phyloP scores from a whole-genome alignment of 2,329 filamentous ascomycete genomes.

The Talaromyces sp. region DNA sequence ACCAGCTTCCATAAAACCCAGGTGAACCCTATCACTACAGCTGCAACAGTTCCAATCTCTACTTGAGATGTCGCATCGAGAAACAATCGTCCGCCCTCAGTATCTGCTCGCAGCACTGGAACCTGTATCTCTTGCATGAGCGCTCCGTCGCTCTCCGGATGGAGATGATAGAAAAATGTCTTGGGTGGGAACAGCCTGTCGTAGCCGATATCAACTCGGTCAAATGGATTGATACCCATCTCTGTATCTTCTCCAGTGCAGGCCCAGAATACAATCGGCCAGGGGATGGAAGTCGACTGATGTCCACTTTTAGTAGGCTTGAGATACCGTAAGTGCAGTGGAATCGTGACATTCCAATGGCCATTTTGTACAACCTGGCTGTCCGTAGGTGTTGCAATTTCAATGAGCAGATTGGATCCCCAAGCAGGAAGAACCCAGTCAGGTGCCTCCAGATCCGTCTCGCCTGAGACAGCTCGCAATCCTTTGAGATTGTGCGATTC shows the following conservation, averaged over 20 bases:
- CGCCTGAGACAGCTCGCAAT: constrained; percentile 66
- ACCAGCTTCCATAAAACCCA: constrained; percentile 65
- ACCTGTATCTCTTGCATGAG: constrained; percentile 59
- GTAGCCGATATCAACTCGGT: constrained; percentile 78
- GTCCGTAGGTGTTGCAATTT: constrained; percentile 59
- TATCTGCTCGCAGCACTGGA: constrained; percentile 61
- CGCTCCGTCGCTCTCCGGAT: constrained; percentile 24
- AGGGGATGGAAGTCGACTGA: constrained; percentile 62
- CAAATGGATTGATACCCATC: constrained; percentile 78
- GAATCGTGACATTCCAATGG: constrained; percentile 54
- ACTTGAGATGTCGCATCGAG: constrained; percentile 38
- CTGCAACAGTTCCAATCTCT: constrained; percentile 55
- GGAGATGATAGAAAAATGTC: constrained; percentile 80
- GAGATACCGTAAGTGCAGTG: constrained; percentile 82
- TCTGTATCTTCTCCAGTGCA: constrained; percentile 64
- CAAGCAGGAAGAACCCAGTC: constrained; percentile 72
- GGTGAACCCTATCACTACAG: constrained; percentile 62
- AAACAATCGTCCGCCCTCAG: constrained; percentile 42
- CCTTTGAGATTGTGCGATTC: constrained; percentile 72
- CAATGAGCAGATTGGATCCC: constrained; percentile 75
- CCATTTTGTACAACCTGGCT: constrained; percentile 15
- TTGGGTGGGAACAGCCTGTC: constrained; percentile 72
- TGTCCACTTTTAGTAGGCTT: constrained; percentile 58
- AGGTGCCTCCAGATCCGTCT: constrained; percentile 86
- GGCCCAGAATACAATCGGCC: constrained; percentile 87